Evolutionary conservation across 176 grass and related monocot genomes (phyloP), one percentile per base, ranked within the genome.

Genomic region (Triticum timopheevii): DNA sequence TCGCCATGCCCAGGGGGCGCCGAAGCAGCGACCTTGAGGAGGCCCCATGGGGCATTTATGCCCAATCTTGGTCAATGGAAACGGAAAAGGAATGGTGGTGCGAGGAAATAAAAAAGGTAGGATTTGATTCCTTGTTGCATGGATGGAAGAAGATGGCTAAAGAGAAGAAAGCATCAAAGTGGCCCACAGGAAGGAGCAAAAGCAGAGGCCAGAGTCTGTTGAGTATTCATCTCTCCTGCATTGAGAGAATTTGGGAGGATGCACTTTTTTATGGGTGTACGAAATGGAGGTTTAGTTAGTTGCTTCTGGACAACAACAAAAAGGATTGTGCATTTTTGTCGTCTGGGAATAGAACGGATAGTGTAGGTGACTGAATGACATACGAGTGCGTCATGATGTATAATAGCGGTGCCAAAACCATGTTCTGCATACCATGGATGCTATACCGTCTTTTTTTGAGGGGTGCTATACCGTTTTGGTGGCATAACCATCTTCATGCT

Each of bases 21-120:
- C 7, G 78, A 61, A 82, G 33, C 81, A 62, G 69, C 59, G 81
- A 63, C 77, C 81, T 34, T 83, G 76, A 8, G 47, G 76, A 47
- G 42, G 42, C 74, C 89, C 86, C 61, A 63, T 88, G 81, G 80
- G 81, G 81, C 68, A 84, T 87, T 76, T 84, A 87, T 87, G 81
- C 59, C 25, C 25, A 27, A 49, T 38, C 22, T 80, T 72, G 74
- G 80, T 87, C 76, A 83, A 61, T 35, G 12, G 19, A 56, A 22
- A 68, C 27, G 4, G 7, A 56, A 61, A 19, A 6, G 25, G 5
- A 39, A 61, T 1, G 10, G 7, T 35, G 40, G 50, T 16, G 40
- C 56, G 28, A 35, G 59, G 10, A 66, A 62, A 23, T 3, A 17
- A 65, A 52, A 65, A 52, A 34, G 2, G 17, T 16, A 66, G 24